These are phyloP conservation scores for Cryphonectria carpinicola DNA, from an alignment of 2,329 filamentous ascomycete genomes.

Conservation along the genomic window DNA sequence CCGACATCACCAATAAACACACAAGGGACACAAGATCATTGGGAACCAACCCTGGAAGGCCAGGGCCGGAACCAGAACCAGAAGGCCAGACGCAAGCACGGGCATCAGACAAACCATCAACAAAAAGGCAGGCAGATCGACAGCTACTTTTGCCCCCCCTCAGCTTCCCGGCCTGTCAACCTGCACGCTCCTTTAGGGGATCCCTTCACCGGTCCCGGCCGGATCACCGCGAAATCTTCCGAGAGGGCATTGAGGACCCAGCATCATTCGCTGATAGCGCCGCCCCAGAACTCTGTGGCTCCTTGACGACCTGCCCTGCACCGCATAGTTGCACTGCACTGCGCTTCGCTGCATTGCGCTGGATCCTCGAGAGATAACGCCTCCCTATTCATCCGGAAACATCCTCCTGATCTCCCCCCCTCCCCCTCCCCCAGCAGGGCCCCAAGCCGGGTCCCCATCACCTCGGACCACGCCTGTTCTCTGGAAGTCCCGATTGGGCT, in stretches of 20 bases:
- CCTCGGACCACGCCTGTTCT: constrained; percentile 18
- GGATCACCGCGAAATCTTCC: constrained; percentile 13
- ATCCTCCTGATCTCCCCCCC: not conserved
- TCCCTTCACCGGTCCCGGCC: constrained; percentile 16
- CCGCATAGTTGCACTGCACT: not conserved
- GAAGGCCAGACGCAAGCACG: not conserved
- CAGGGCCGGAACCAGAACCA: not conserved
- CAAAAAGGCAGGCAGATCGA: not conserved
- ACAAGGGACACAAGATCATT: not conserved
- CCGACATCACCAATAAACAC: not conserved
- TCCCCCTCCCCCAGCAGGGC: not conserved
- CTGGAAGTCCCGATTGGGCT: constrained; percentile 28
- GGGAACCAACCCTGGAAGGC: not conserved
- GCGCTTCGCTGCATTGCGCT: not conserved
- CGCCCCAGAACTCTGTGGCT: not conserved
- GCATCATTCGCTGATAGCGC: constrained; percentile 3
- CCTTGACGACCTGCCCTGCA: not conserved
- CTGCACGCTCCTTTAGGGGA: constrained; percentile 1
- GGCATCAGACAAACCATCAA: not conserved
- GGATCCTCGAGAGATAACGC: constrained; percentile 2
- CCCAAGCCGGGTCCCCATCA: not conserved
- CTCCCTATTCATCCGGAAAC: not conserved
- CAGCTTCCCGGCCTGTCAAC: constrained; percentile 7
- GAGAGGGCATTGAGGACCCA: not conserved
- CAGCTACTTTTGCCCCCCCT: not conserved